Conservation (phyloP, 495 filamentous ascomycete species). For the Platismatia glauca region DNA sequence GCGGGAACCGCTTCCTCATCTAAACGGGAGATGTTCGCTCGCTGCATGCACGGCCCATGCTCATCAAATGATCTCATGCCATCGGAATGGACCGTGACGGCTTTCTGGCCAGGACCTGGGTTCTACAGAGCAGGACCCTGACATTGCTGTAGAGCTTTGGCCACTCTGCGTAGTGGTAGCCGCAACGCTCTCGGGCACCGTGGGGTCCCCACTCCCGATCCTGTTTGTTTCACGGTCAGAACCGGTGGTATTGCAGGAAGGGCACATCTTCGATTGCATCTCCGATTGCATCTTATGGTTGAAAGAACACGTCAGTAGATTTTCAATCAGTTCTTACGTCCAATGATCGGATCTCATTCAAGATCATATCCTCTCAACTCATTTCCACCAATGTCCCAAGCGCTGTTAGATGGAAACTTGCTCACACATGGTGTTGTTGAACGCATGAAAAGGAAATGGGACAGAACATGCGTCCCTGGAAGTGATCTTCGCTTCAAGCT, state of each 20-base stretch:
- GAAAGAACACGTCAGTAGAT: neutral
- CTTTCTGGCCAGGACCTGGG: neutral
- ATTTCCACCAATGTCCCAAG: constrained; percentile 2
- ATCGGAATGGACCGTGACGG: constrained; percentile 7
- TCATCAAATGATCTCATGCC: neutral
- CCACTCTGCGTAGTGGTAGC: constrained; percentile 9
- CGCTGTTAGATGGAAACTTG: constrained; percentile 1
- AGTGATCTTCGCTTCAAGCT: neutral
- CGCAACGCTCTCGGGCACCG: constrained; percentile 11
- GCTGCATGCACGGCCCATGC: neutral
- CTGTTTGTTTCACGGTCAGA: constrained; percentile 5
- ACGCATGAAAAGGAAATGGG: constrained; percentile 2
- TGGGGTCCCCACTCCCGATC: constrained; percentile 5
- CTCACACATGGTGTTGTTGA: neutral
- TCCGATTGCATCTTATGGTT: no score
- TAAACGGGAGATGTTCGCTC: neutral
- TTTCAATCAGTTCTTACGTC: neutral
- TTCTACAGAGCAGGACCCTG: neutral
- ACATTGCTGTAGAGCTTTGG: constrained; percentile 9
- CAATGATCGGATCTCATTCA: neutral
- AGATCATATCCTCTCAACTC: neutral
- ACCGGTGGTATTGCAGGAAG: neutral
- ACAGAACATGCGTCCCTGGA: constrained; percentile 1
- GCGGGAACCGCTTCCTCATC: neutral
- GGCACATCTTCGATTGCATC: constrained; percentile 2